A percentile compares a stretch with the other conserved stretches of the same genome.
phyloP scores from a whole-genome alignment of 345 rosid species.

The Gossypium anomalum region DNA sequence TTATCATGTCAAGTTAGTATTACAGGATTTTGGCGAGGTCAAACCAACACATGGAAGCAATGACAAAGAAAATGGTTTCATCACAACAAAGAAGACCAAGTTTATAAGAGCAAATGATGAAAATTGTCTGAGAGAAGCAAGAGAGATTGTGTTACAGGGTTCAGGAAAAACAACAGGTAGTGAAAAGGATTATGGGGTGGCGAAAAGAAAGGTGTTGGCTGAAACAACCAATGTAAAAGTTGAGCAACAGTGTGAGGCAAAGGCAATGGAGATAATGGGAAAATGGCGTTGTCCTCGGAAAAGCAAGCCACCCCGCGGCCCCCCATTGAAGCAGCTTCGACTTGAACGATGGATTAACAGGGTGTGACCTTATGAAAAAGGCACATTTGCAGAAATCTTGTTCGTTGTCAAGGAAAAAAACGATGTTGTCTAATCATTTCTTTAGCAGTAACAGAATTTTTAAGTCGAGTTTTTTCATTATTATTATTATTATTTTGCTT shows the following conservation, averaged over 20 bases:
- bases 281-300: conserved; percentile 84
- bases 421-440: no score
- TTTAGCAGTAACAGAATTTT: no score
- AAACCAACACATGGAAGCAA: conserved; percentile 14
- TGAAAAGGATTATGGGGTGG: conserved; percentile 7
- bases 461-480: no score
- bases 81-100: conserved; percentile 42
- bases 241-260: conserved; percentile 21
- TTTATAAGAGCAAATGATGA: conserved; percentile 20
- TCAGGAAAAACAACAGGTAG: conserved; percentile 16
- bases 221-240: conserved; percentile 55
- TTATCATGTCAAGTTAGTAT: background rate
- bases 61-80: conserved; percentile 51
- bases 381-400: background rate
- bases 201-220: conserved; percentile 38
- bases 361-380: conserved; percentile 16
- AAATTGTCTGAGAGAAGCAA: conserved; percentile 19
- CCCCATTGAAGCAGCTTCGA: conserved; percentile 81
- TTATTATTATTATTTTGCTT: no score
- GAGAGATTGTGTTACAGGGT: conserved; percentile 25
- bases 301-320: conserved; percentile 55
- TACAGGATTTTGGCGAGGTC: conserved; percentile 19
- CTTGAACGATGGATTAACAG: conserved; percentile 68
- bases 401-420: background rate
- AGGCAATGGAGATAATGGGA: conserved; percentile 39